Conservation (phyloP, 2,329 filamentous ascomycete species). For the Hypomyces rosellus region DNA sequence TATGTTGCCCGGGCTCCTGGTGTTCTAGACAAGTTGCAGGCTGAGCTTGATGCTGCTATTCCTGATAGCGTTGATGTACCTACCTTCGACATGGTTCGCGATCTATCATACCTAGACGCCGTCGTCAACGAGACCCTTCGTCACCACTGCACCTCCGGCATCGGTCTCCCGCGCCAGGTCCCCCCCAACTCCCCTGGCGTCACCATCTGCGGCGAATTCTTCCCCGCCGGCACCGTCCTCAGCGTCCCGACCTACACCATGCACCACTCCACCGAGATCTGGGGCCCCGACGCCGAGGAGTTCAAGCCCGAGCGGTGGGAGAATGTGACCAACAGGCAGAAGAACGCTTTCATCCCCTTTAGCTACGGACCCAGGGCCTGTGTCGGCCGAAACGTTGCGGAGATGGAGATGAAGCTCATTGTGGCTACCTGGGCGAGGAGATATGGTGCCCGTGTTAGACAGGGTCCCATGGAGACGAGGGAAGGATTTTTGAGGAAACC, state of each 20-base stretch:
- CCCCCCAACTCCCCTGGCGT: slow-evolving; percentile 58
- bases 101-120: slow-evolving; percentile 67
- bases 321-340: slow-evolving; percentile 56
- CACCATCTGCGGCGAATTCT: slow-evolving; percentile 59
- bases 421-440: slow-evolving; percentile 57
- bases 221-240: slow-evolving; percentile 67
- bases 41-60: slow-evolving; percentile 67
- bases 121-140: slow-evolving; percentile 82
- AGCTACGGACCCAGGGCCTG: slow-evolving; percentile 63
- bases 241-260: slow-evolving; percentile 78
- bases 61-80: slow-evolving; percentile 58
- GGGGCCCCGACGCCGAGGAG: slow-evolving; percentile 63
- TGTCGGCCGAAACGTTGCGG: slow-evolving; percentile 75
- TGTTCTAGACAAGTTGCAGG: slow-evolving; percentile 64
- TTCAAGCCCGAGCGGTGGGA: slow-evolving; percentile 74
- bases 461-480: slow-evolving; percentile 63
- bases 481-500: slow-evolving; percentile 83
- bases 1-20: slow-evolving; percentile 64
- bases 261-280: slow-evolving; percentile 68
- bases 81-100: slow-evolving; percentile 62
- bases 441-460: slow-evolving; percentile 43
- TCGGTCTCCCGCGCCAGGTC: slow-evolving; percentile 74
- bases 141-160: slow-evolving; percentile 78
- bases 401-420: slow-evolving; percentile 83
- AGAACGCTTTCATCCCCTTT: slow-evolving; percentile 70